Base-by-base conservation (phyloP, 129 eudicot genomes). In the Ambrosia artemisiifolia region DNA sequence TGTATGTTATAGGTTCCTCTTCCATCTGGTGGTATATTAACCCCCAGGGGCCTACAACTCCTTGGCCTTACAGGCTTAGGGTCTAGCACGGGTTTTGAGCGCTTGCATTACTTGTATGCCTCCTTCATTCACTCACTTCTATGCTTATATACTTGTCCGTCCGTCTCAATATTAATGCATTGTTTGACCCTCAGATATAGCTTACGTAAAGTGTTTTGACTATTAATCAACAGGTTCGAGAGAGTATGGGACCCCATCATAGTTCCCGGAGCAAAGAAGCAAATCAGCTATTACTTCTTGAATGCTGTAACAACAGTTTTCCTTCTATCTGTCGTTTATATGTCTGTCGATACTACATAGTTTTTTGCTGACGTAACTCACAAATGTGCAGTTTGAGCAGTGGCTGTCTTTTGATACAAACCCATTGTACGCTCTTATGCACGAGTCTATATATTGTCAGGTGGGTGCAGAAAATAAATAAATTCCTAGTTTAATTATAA, bases 1-100 rank as follows among this genome's bases (percentile, higher is more conserved):
- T 75, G 56, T 63, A 5, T 72, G 20, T 59, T 43, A 44, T 38
- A 94, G 98, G 95, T 90, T 51, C 86, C 86, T 60, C 91, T 94
- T 72, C 98, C 98, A 71, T 94, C 98, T 43, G 98, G 98, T 81
- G 96, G 98, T 66, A 67, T 88, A 60, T 88, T 94, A 80, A 94
- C 97, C 46, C 98, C 98, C 11, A 70, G 81, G 71, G 98, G 97
- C 60, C 67, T 94, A 72, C 98, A 90, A 74, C 78, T 85, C 35
- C 93, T 94, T 42, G 98, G 98, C 40, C 85, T 88, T 66, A 70
- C 88, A 16, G 97, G 91, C 74, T 80, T 90, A 75, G 98, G 97
- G 55, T 81, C 89, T 56, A 87, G 96, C 79, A 63, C 88, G 54
- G 98, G 98, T 57, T 94, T 94, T 67, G 98, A 94, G 79, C 93